Evolutionary conservation across 2,329 filamentous ascomycete species (phyloP), one percentile per base, ranked within the genome.

Genomic region (Mycogone perniciosa): DNA sequence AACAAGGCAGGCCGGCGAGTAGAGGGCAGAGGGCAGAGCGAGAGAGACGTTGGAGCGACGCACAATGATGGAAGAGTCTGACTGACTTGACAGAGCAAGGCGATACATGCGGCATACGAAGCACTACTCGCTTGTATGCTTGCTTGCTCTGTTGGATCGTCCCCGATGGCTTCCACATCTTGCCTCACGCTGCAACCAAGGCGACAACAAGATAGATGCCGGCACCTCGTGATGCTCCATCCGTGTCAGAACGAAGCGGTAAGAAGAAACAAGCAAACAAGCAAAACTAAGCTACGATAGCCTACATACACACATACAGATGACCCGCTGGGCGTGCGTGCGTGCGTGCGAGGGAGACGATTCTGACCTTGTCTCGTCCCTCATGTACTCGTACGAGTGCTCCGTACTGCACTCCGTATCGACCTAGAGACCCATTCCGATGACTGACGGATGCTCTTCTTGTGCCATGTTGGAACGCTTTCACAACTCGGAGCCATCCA

Each of bases 61-160:
- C 52, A 54, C 44, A 51, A 51, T 54, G 52, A 54, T 54, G 52
- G 48, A 47, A 51, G 37, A 37, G n/a, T 29, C 13, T 39, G 45
- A 41, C n/a, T n/a, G n/a, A n/a, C 20, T 3, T 20, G 20, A 20
- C 20, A 20, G 20, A 20, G 20, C 20, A 20, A 20, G 20, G 20
- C 20, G 20, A 20, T 20, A 20, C 20, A 20, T 20, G 20, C 20
- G 20, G 20, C 20, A 3, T 20, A 20, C 20, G 20, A 20, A 20
- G 20, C 3, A 20, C 20, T 20, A 20, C 20, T 20, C 20, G 20
- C 20, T 20, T 20, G 20, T 20, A 20, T 20, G 20, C 20, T 20
- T 20, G 20, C 20, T 20, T 20, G 20, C 20, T 20, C 20, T 20
- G 35, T 38, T 38, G 35, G 35, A 38, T 10, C 35, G 35, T 38